A percentile compares a stretch with the other conserved stretches of the same genome.
phyloP scores from a whole-genome alignment of 2,329 filamentous ascomycete species.

The Sporothrix inflata region DNA sequence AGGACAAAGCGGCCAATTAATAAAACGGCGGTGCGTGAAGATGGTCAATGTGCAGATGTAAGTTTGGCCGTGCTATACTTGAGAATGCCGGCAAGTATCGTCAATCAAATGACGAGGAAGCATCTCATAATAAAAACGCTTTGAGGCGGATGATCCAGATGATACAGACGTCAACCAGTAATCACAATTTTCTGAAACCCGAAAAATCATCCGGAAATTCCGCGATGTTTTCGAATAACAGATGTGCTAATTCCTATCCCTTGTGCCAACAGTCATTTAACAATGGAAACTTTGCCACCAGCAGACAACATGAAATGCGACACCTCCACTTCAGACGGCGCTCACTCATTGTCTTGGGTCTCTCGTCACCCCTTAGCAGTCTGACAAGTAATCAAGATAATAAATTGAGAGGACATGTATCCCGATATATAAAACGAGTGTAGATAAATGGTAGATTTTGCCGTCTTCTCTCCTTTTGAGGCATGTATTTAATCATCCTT shows the following conservation, averaged over 20 bases:
- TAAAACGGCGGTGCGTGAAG: background rate
- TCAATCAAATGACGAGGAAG: background rate
- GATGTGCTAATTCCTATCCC: too few relatives aligned
- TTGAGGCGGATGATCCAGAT: too few relatives aligned
- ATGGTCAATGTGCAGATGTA: background rate
- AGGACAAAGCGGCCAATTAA: constrained; percentile 18
- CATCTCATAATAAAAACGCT: too few relatives aligned
- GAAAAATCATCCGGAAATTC: too few relatives aligned
- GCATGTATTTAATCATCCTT: background rate
- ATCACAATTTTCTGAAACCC: too few relatives aligned
- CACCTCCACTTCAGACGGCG: background rate
- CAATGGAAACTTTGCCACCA: background rate
- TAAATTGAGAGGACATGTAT: background rate
- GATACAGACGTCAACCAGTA: too few relatives aligned
- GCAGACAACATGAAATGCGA: background rate
- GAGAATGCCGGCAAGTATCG: background rate
- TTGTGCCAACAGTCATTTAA: too few relatives aligned
- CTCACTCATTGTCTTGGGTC: background rate
- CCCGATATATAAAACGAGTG: constrained; percentile 10
- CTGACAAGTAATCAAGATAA: background rate
- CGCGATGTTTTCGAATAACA: too few relatives aligned
- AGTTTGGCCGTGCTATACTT: background rate
- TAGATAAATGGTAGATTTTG: background rate
- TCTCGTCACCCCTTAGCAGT: background rate
- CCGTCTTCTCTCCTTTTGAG: background rate